These are phyloP conservation scores for Sphaerobolus stellatus DNA, from an alignment of 1,284 basidiomycete species.

Conservation along the genomic window DNA sequence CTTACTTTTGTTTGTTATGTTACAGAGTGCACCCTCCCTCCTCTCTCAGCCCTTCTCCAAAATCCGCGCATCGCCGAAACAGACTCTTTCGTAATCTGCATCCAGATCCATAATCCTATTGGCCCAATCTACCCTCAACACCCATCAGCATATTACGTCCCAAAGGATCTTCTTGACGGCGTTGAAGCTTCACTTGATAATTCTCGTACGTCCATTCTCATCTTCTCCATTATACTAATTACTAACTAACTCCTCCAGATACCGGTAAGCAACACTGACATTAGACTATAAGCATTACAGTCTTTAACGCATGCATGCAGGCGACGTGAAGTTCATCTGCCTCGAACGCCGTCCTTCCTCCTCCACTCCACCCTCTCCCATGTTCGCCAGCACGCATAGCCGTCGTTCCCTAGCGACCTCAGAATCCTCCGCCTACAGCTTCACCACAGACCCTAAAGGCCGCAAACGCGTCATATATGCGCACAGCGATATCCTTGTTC, in stretches of 20 bases:
- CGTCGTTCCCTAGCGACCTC: slow-evolving; percentile 29
- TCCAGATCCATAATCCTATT: slow-evolving; percentile 67
- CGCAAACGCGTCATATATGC: slow-evolving; percentile 76
- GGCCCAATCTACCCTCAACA: slow-evolving; percentile 66
- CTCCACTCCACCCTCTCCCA: slow-evolving; percentile 22
- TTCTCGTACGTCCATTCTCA: slow-evolving; percentile 45
- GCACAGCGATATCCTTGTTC: slow-evolving; percentile 73
- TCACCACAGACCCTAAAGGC: slow-evolving; percentile 45
- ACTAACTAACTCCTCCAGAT: slow-evolving; percentile 30
- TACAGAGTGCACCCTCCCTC: slow-evolving; percentile 64
- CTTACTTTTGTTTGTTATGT: slow-evolving; percentile 1
- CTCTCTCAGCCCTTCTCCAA: slow-evolving; percentile 59
- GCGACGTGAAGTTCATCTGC: slow-evolving; percentile 66
- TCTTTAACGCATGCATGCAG: slow-evolving; percentile 22
- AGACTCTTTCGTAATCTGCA: slow-evolving; percentile 66
- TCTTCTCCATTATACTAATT: neutral
- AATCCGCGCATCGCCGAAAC: slow-evolving; percentile 56
- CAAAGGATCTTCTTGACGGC: slow-evolving; percentile 59
- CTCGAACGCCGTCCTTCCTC: slow-evolving; percentile 50
- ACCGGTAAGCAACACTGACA: too few species aligned
- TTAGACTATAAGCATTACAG: neutral
- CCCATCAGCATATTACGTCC: slow-evolving; percentile 63
- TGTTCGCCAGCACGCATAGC: slow-evolving; percentile 23
- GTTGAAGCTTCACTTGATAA: slow-evolving; percentile 64
- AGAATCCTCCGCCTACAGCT: slow-evolving; percentile 37